Base-by-base conservation (phyloP, 2,329 filamentous ascomycete genomes). In the Clarireedia sp. region DNA sequence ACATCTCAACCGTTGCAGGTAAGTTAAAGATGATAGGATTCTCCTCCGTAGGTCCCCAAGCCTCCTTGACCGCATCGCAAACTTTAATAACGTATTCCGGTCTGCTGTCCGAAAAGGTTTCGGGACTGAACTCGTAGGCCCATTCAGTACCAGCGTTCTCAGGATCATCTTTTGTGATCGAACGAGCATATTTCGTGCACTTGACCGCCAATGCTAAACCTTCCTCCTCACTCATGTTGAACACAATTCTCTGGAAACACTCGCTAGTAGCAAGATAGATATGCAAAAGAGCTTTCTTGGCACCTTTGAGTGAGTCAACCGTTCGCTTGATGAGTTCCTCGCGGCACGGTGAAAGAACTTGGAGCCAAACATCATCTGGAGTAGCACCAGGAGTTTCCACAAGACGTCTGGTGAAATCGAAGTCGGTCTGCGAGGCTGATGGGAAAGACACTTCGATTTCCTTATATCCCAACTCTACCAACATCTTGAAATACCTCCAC, bases 371-470 rank as follows among this genome's bases (percentile, higher is more conserved):
- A 71, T 96, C 91, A 68, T 94, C 89, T 53, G 91, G 90, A 8
- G 91, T 82, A 14, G 83, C 79, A 41, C 88, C 89, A 10, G 89
- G 88, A 1, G 90, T 95, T 66, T 95, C 86, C 61, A 96, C 83
- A 63, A 97, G 77, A 67, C 86, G 83, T 63, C 90, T 81, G 41
- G 90, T 96, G 69, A 97, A 97, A 76, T 96, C 89, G 75, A 91
- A 97, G 74, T 97, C 94, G 67, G 88, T 96, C 69, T 95, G 87
- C 40, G 90, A 96, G 14, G 92, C 90, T 0, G 90, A 95, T 49
- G 92, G 92, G 74, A 96, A 97, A 4, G 91, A 94, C 19, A 96
- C 87, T 70, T 97, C 92, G 62, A 97, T 96, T 74, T 97, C 92
- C 75, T 96, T 97, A 79, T 95, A 97, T 64, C 94, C 92, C 49